phyloP scores from a whole-genome alignment of 2,329 filamentous ascomycete species.

The Metarhizium guizhouense region DNA sequence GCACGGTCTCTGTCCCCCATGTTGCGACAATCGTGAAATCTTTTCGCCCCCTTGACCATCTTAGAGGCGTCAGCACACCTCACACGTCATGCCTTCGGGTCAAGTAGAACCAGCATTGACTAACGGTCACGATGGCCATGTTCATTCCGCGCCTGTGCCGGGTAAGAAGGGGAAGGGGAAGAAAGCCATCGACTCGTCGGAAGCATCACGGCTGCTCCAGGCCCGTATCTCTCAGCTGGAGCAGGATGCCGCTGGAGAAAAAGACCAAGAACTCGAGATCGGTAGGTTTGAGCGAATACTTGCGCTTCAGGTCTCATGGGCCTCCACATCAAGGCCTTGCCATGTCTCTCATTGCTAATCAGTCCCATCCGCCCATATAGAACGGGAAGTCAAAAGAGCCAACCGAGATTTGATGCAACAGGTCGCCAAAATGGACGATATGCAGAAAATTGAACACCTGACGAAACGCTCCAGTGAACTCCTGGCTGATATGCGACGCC shows the following conservation, averaged over 20 bases:
- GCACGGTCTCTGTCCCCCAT: not conserved
- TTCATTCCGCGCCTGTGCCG: conserved; percentile 31
- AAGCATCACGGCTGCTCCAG: conserved; percentile 84
- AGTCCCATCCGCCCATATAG: conserved; percentile 33
- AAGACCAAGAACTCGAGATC: conserved; percentile 93
- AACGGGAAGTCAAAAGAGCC: conserved; percentile 88
- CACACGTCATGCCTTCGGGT: conserved; percentile 28
- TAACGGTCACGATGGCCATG: conserved; percentile 32
- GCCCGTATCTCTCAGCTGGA: conserved; percentile 94
- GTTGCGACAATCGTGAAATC: conserved; percentile 6
- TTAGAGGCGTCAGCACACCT: conserved; percentile 9
- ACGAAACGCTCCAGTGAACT: conserved; percentile 89
- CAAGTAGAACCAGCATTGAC: conserved; percentile 31
- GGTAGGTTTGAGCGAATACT: conserved; percentile 38
- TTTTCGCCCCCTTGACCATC: conserved; percentile 6
- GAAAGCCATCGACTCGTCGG: conserved; percentile 74
- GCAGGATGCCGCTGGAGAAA: conserved; percentile 84
- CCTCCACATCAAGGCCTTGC: not conserved
- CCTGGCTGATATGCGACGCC: conserved; percentile 86
- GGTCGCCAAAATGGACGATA: conserved; percentile 83
- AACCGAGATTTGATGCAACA: conserved; percentile 84
- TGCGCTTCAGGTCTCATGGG: not conserved
- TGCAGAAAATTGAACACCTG: conserved; percentile 84
- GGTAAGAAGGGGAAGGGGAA: conserved; percentile 77
- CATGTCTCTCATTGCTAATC: not conserved